A percentile compares a stretch with the other conserved stretches of the same genome.
phyloP scores from a whole-genome alignment of 176 grass and related monocot genomes.

The Cymbopogon citratus region DNA sequence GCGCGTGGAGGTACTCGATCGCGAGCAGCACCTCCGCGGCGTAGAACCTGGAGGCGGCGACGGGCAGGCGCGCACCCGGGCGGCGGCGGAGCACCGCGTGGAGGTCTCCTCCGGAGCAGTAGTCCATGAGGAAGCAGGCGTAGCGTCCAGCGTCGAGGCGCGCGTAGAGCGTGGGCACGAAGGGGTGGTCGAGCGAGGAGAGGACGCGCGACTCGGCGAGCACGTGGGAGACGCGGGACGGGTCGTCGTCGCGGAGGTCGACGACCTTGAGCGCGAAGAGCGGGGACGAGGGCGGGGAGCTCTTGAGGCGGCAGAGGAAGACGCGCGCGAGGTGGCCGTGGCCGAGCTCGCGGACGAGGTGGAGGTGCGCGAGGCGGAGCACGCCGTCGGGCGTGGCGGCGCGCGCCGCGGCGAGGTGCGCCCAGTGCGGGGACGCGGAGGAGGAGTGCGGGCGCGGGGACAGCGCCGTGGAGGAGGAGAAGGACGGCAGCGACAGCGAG shows the following conservation, averaged over 20 bases:
- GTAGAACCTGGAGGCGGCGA: slow-evolving; percentile 71
- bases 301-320: slow-evolving; percentile 78
- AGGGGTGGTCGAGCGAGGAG: slow-evolving; percentile 75
- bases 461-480: slow-evolving; percentile 67
- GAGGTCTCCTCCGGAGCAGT: slow-evolving; percentile 79
- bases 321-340: slow-evolving; percentile 82
- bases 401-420: slow-evolving; percentile 42
- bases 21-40: slow-evolving; percentile 78
- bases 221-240: slow-evolving; percentile 50
- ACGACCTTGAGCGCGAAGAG: slow-evolving; percentile 86
- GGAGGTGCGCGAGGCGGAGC: slow-evolving; percentile 72
- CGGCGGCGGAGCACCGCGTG: slow-evolving; percentile 65
- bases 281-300: slow-evolving; percentile 35
- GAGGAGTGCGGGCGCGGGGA: slow-evolving; percentile 58
- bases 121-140: slow-evolving; percentile 89
- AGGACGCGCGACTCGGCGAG: slow-evolving; percentile 70
- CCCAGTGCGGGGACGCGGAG: slow-evolving; percentile 55
- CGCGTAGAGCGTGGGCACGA: slow-evolving; percentile 83
- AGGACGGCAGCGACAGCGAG: slow-evolving; percentile 65
- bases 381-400: slow-evolving; percentile 49
- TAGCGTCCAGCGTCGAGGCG: slow-evolving; percentile 78
- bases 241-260: slow-evolving; percentile 59
- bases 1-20: slow-evolving; percentile 88
- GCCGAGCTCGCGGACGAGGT: slow-evolving; percentile 71
- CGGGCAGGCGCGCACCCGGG: slow-evolving; percentile 53